These are phyloP conservation scores for Aspergillus costaricaensis DNA, from an alignment of 2,329 filamentous ascomycete genomes.

Conservation along the genomic window DNA sequence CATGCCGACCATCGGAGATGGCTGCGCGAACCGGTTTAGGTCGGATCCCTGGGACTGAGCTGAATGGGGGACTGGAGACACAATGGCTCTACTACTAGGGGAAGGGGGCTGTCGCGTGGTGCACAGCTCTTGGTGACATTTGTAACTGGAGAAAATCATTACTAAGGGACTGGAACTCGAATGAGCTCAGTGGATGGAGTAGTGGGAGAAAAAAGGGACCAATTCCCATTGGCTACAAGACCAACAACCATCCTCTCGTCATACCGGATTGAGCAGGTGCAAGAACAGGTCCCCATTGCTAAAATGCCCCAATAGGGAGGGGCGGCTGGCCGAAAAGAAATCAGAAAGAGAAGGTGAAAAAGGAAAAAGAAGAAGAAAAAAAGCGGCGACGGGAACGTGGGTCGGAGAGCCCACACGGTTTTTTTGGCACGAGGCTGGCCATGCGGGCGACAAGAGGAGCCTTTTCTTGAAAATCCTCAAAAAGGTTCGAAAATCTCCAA, in stretches of 20 bases:
- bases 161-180: too few species aligned
- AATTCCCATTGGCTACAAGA: neutral
- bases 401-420: conserved; percentile 6
- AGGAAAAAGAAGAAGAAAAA: neutral
- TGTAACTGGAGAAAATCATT: too few species aligned
- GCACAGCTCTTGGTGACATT: neutral
- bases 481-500: neutral
- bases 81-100: neutral
- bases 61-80: neutral
- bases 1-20: neutral
- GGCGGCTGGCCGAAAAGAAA: neutral
- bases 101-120: conserved; percentile 12
- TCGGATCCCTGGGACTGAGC: conserved; percentile 8
- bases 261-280: conserved; percentile 19
- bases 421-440: conserved; percentile 14
- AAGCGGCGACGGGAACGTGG: conserved; percentile 7
- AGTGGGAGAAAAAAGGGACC: too few species aligned
- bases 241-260: conserved; percentile 2
- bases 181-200: too few species aligned
- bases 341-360: too few species aligned
- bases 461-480: neutral
- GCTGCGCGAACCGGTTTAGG: conserved; percentile 1
- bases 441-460: conserved; percentile 3
- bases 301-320: conserved; percentile 6
- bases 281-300: neutral